Evolutionary conservation across 2,329 filamentous ascomycete species (phyloP).

Genomic region (Aspergillus vadensis): DNA sequence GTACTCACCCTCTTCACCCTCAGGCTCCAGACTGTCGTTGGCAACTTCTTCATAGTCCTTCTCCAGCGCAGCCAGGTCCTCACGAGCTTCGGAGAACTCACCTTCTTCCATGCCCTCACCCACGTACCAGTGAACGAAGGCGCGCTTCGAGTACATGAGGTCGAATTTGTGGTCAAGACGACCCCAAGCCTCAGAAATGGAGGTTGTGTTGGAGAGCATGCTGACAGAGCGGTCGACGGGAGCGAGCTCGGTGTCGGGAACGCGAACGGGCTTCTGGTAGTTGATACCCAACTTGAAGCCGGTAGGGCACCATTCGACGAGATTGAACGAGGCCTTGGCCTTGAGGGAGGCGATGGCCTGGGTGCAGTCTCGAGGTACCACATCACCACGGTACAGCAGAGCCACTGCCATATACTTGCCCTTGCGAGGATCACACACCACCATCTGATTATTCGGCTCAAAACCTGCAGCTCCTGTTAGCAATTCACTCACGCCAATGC

Average conservation of each 20-base stretch:
- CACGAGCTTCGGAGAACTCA: slow-evolving; percentile 83
- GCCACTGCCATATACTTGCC: slow-evolving; percentile 71
- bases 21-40: slow-evolving; percentile 66
- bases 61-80: slow-evolving; percentile 82
- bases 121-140: slow-evolving; percentile 75
- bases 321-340: slow-evolving; percentile 64
- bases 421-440: slow-evolving; percentile 66
- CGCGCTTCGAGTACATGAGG: slow-evolving; percentile 69
- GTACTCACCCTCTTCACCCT: slow-evolving; percentile 55
- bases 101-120: slow-evolving; percentile 92
- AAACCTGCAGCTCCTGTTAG: slow-evolving; percentile 50
- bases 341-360: slow-evolving; percentile 63
- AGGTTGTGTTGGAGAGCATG: slow-evolving; percentile 69
- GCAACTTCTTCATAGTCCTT: slow-evolving; percentile 87
- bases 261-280: slow-evolving; percentile 60
- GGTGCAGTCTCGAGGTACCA: slow-evolving; percentile 63
- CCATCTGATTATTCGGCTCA: slow-evolving; percentile 70
- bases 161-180: slow-evolving; percentile 69
- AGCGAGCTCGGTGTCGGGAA: slow-evolving; percentile 57
- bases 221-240: slow-evolving; percentile 57
- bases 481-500: neutral
- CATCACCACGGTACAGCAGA: slow-evolving; percentile 67
- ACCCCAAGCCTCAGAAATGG: slow-evolving; percentile 66
- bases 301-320: slow-evolving; percentile 70
- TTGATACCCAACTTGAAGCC: slow-evolving; percentile 71